These are phyloP conservation scores for Trametopsis cervina DNA, from an alignment of 768 basidiomycete species.

Conservation along the genomic window DNA sequence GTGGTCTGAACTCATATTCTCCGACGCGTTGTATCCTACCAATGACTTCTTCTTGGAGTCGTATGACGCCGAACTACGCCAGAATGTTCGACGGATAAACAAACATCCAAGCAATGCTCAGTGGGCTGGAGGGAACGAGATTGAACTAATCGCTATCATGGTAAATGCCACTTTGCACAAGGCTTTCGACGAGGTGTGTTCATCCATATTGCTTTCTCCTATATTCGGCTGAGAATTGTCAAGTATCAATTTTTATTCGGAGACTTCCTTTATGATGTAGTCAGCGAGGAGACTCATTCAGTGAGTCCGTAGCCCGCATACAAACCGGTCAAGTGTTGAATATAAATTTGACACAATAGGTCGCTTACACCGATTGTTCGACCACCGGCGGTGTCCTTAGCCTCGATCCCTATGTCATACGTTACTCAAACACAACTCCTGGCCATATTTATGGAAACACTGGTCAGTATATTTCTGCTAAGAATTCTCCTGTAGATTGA, in stretches of 20 bases:
- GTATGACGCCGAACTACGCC: conserved; percentile 47
- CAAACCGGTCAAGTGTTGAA: too few species aligned
- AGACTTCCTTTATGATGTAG: conserved; percentile 42
- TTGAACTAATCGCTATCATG: conserved; percentile 43
- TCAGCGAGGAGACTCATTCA: conserved; percentile 43
- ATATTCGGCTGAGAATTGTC: too few species aligned
- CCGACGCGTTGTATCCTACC: conserved; percentile 48
- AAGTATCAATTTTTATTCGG: conserved; percentile 48
- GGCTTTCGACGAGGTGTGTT: conserved; percentile 42
- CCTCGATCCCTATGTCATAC: conserved; percentile 45
- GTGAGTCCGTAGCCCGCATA: conserved; percentile 29
- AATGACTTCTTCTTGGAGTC: conserved; percentile 45
- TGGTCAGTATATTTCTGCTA: conserved; percentile 27
- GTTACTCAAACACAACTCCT: conserved; percentile 42
- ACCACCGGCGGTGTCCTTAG: conserved; percentile 52
- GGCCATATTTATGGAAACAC: conserved; percentile 51
- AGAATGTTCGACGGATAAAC: conserved; percentile 50
- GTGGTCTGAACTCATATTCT: conserved; percentile 59
- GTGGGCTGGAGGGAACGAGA: conserved; percentile 59
- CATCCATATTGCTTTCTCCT: too few species aligned
- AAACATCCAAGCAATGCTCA: conserved; percentile 50
- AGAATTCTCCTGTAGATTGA: conserved; percentile 1
- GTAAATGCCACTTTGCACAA: conserved; percentile 32
- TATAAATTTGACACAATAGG: conserved; percentile 26
- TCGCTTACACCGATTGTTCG: conserved; percentile 54